A percentile compares a stretch with the other conserved stretches of the same genome.
Conservation (phyloP, 306 rosid genomes). For the Ormosia emarginata region DNA sequence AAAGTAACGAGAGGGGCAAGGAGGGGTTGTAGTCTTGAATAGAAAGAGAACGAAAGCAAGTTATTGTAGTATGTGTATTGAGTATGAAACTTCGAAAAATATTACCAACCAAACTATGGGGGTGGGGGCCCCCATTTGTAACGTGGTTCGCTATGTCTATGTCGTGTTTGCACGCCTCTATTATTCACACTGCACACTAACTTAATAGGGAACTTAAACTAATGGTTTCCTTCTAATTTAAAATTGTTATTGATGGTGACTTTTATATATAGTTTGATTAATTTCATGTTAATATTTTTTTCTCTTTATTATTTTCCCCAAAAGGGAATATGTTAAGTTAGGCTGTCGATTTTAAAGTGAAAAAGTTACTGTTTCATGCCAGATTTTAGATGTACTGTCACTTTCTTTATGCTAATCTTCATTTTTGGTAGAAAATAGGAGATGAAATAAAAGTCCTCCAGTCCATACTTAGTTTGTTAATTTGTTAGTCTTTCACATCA, state of each 20-base stretch:
- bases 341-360: slow-evolving; percentile 6
- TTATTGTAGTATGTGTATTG: background rate
- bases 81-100: slow-evolving; percentile 26
- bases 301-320: background rate
- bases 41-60: slow-evolving; percentile 20
- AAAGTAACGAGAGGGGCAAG: slow-evolving; percentile 11
- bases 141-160: slow-evolving; percentile 68
- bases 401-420: background rate
- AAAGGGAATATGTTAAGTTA: background rate
- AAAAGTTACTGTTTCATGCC: background rate
- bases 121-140: slow-evolving; percentile 36
- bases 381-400: slow-evolving; percentile 19
- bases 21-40: slow-evolving; percentile 12
- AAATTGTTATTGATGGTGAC: slow-evolving; percentile 14
- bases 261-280: background rate
- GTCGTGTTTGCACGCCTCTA: slow-evolving; percentile 96
- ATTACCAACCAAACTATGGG: slow-evolving; percentile 50
- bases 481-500: slow-evolving; percentile 33
- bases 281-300: background rate
- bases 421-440: background rate
- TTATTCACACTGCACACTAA: slow-evolving; percentile 11
- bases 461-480: slow-evolving; percentile 20
- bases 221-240: slow-evolving; percentile 6
- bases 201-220: background rate
- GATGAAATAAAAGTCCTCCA: background rate